phyloP scores from a whole-genome alignment of 306 rosid genomes.

The Gastrolobium villosum region DNA sequence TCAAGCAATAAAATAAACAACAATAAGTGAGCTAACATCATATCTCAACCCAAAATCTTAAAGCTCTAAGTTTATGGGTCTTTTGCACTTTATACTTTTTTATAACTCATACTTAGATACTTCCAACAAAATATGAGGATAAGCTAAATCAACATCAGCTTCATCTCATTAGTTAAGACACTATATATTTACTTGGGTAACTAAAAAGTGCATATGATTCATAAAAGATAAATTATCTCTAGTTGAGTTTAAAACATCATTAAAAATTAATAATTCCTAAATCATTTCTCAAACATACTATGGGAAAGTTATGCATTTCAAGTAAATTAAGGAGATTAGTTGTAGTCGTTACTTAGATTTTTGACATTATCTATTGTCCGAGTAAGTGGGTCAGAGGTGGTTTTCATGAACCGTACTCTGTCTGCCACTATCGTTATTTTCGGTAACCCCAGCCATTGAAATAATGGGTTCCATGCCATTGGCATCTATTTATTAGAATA shows the following conservation, averaged over 20 bases:
- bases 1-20: too few relatives aligned
- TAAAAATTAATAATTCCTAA: constrained; percentile 9
- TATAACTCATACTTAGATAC: too few relatives aligned
- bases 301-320: constrained; percentile 1
- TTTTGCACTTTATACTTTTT: too few relatives aligned
- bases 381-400: constrained; percentile 63
- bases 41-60: too few relatives aligned
- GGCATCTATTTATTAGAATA: constrained; percentile 13
- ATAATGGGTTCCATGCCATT: constrained; percentile 42
- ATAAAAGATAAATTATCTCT: not conserved
- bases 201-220: not conserved
- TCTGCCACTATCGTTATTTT: constrained; percentile 62
- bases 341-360: constrained; percentile 34
- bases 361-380: constrained; percentile 46
- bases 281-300: not conserved
- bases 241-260: constrained; percentile 7
- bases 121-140: too few relatives aligned
- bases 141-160: not conserved
- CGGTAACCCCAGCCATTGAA: constrained; percentile 45
- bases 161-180: too few relatives aligned
- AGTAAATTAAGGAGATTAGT: constrained; percentile 36
- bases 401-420: constrained; percentile 63
- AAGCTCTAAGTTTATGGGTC: too few relatives aligned
- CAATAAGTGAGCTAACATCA: too few relatives aligned
- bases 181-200: not conserved